Conservation (phyloP, 202 grass and related monocot genomes). For the Brachypodium distachyon region DNA sequence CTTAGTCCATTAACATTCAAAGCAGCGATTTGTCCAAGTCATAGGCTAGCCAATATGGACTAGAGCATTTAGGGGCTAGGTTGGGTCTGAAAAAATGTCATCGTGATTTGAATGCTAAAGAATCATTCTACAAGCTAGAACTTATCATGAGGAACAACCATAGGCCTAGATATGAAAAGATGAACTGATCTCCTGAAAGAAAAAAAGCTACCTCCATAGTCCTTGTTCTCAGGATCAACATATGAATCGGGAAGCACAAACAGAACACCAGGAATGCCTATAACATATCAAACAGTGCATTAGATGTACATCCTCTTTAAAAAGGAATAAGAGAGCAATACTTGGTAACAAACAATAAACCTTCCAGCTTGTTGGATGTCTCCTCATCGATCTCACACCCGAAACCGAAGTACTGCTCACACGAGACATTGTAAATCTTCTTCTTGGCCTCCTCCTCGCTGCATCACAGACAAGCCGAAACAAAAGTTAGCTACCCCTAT, state of each 20-base stretch:
- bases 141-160: background rate
- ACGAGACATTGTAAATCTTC: conserved; percentile 71
- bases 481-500: background rate
- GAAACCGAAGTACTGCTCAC: too few species aligned
- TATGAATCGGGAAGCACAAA: conserved; percentile 92
- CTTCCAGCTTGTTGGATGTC: too few species aligned
- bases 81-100: too few species aligned
- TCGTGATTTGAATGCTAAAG: too few species aligned
- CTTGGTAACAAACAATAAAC: too few species aligned
- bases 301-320: background rate
- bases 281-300: background rate
- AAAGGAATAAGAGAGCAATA: background rate
- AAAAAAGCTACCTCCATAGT: conserved; percentile 65
- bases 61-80: too few species aligned
- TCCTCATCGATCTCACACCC: too few species aligned
- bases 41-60: too few species aligned
- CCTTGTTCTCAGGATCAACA: conserved; percentile 76
- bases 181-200: background rate
- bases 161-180: background rate
- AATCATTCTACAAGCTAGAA: background rate
- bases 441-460: too few species aligned
- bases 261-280: conserved; percentile 76
- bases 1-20: too few species aligned
- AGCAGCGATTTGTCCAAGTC: too few species aligned
- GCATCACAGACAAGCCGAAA: too few species aligned